Conservation (phyloP, 192 early-diverging fungal genomes). For the Coemansia sp. region DNA sequence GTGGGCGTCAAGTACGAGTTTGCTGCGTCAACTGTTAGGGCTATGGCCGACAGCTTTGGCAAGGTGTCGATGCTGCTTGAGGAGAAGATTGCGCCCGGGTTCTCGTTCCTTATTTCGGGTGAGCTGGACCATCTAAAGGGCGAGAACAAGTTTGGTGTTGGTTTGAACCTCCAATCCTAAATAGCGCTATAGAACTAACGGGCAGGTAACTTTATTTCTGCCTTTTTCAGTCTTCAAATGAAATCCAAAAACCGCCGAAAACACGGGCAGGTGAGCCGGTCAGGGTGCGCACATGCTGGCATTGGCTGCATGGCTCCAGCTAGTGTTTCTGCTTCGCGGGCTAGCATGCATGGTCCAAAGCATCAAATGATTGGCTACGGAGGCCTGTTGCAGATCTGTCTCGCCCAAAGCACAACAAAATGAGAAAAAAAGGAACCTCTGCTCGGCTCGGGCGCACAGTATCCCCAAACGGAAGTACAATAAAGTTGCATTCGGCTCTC, state of each 20-base stretch:
- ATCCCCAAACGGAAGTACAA: background rate
- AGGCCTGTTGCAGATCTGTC: background rate
- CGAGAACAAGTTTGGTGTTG: slow-evolving; percentile 80
- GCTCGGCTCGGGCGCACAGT: background rate
- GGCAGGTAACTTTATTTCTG: background rate
- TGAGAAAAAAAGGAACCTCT: too few species aligned
- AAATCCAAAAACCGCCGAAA: too few species aligned
- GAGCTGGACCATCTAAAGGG: slow-evolving; percentile 97
- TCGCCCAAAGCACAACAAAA: background rate
- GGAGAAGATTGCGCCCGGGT: slow-evolving; percentile 92
- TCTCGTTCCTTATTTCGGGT: slow-evolving; percentile 85
- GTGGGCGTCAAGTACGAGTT: slow-evolving; percentile 99
- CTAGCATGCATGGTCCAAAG: slow-evolving; percentile 3
- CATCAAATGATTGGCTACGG: slow-evolving; percentile 13
- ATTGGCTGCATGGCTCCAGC: too few species aligned
- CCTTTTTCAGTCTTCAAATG: slow-evolving; percentile 7
- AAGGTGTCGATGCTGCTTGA: slow-evolving; percentile 86
- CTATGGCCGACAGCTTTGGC: slow-evolving; percentile 89
- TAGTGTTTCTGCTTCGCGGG: background rate
- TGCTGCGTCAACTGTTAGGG: slow-evolving; percentile 84
- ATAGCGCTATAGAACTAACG: slow-evolving; percentile 1
- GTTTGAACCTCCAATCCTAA: slow-evolving; percentile 85
- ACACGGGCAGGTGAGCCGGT: too few species aligned
- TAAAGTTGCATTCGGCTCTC: background rate
- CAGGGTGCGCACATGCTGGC: too few species aligned